A percentile compares a stretch with the other conserved stretches of the same genome.
These are phyloP conservation scores for Leccinum longicurvipes DNA, from an alignment of 768 basidiomycete species.

Conservation along the genomic window DNA sequence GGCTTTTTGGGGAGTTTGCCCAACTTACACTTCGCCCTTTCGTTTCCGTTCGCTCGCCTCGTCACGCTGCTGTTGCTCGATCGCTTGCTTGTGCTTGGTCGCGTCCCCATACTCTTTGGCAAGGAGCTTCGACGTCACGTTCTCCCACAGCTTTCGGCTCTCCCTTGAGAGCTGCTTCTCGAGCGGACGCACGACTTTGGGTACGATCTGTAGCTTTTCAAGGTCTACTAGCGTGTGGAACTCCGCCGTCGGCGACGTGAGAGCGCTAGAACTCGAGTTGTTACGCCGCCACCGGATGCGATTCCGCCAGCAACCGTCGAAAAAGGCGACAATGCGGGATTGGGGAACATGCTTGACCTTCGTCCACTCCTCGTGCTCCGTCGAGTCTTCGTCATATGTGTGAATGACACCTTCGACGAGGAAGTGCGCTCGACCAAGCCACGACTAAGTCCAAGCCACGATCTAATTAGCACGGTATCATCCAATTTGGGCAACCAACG, in stretches of 20 bases:
- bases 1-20: background rate
- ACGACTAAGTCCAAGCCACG: slow-evolving; percentile 47
- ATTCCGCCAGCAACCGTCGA: slow-evolving; percentile 89
- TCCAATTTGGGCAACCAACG: slow-evolving; percentile 22
- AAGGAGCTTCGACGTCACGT: slow-evolving; percentile 68
- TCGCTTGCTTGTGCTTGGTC: slow-evolving; percentile 83
- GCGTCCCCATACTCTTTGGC: slow-evolving; percentile 90
- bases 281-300: slow-evolving; percentile 76
- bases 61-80: slow-evolving; percentile 94
- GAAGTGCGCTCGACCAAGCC: slow-evolving; percentile 88
- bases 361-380: slow-evolving; percentile 68
- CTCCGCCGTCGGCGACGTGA: slow-evolving; percentile 44
- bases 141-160: slow-evolving; percentile 86
- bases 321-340: slow-evolving; percentile 68
- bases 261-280: slow-evolving; percentile 45
- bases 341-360: slow-evolving; percentile 89
- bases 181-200: slow-evolving; percentile 82
- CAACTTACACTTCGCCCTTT: slow-evolving; percentile 71
- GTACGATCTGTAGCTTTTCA: slow-evolving; percentile 62
- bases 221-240: slow-evolving; percentile 75
- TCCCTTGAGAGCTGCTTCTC: slow-evolving; percentile 76
- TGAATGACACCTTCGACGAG: slow-evolving; percentile 87
- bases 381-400: slow-evolving; percentile 64
- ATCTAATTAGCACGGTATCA: background rate
- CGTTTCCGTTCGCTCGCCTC: slow-evolving; percentile 83